Evolutionary conservation across 163 green algal species (phyloP).

Genomic region (Picocystis sp.): DNA sequence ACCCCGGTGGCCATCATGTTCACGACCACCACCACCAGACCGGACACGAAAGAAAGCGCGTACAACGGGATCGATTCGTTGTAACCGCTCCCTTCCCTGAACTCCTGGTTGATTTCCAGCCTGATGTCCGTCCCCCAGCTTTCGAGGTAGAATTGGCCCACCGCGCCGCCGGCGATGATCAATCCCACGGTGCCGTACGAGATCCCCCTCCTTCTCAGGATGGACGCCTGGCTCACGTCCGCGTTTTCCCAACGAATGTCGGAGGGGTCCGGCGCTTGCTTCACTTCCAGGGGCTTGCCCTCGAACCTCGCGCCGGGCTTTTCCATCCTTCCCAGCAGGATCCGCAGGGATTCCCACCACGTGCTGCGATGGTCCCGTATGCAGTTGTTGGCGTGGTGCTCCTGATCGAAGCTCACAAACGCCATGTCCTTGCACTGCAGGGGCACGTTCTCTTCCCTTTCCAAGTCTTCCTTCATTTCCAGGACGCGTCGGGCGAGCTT

Average conservation of each 20-base stretch:
- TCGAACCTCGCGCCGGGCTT: neutral
- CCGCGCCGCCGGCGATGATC: neutral
- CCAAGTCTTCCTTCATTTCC: too few species aligned
- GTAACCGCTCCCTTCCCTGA: neutral
- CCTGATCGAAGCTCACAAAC: constrained; percentile 27
- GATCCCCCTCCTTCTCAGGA: neutral
- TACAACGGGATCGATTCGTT: neutral
- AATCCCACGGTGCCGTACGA: neutral
- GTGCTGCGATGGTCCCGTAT: constrained; percentile 14
- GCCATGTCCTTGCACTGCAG: too few species aligned
- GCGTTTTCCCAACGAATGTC: neutral
- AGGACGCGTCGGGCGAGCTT: too few species aligned
- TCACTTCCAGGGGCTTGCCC: neutral
- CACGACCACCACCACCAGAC: neutral
- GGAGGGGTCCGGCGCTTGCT: neutral
- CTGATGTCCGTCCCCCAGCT: neutral
- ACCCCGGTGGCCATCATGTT: constrained; percentile 3
- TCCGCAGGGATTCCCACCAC: too few species aligned
- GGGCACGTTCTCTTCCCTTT: too few species aligned
- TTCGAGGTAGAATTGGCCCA: neutral
- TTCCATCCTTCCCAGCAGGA: too few species aligned
- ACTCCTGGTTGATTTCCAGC: neutral
- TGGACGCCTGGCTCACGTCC: neutral
- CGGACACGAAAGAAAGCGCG: neutral
- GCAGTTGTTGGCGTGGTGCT: constrained; percentile 19